A percentile compares a stretch with the other conserved stretches of the same genome.
Evolutionary conservation across 2,329 filamentous ascomycete species (phyloP).

Genomic region (Ceratocystis colombiana): DNA sequence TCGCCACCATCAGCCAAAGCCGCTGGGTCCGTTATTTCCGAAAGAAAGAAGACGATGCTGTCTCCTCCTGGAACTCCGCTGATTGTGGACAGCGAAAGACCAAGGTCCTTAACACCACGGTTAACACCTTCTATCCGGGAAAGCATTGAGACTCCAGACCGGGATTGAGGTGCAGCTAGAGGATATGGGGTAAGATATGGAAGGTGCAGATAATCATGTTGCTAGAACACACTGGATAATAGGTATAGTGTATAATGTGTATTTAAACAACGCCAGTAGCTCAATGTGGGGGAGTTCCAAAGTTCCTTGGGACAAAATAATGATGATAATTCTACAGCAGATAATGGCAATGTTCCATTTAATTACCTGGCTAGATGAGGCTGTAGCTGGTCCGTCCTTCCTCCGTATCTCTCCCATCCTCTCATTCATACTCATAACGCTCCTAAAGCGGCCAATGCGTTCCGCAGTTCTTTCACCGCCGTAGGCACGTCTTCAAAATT

Average conservation of each 20-base stretch:
- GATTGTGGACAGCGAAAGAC: not conserved
- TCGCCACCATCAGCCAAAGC: not conserved
- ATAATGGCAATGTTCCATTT: not conserved
- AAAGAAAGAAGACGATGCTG: slow-evolving; percentile 8
- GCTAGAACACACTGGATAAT: not conserved
- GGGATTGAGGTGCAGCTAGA: slow-evolving; percentile 50
- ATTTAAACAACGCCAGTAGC: not conserved
- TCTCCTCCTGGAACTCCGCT: not conserved
- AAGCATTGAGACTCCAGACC: slow-evolving; percentile 51
- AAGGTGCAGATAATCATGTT: not conserved
- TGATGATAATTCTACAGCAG: not conserved
- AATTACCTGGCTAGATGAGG: not conserved
- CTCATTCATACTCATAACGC: slow-evolving; percentile 39
- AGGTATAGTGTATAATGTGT: slow-evolving; percentile 13
- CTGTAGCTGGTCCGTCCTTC: not conserved
- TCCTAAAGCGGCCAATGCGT: slow-evolving; percentile 62
- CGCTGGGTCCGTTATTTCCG: not conserved
- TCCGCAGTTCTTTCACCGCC: slow-evolving; percentile 71
- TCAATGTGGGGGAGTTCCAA: not conserved
- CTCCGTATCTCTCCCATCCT: too few relatives aligned
- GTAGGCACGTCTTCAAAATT: slow-evolving; percentile 95
- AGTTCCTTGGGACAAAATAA: not conserved
- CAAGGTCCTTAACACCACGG: slow-evolving; percentile 29
- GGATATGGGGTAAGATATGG: not conserved
- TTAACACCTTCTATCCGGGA: slow-evolving; percentile 42